These are phyloP conservation scores for Cyamopsis tetragonoloba DNA, from an alignment of 306 rosid species.

Conservation along the genomic window DNA sequence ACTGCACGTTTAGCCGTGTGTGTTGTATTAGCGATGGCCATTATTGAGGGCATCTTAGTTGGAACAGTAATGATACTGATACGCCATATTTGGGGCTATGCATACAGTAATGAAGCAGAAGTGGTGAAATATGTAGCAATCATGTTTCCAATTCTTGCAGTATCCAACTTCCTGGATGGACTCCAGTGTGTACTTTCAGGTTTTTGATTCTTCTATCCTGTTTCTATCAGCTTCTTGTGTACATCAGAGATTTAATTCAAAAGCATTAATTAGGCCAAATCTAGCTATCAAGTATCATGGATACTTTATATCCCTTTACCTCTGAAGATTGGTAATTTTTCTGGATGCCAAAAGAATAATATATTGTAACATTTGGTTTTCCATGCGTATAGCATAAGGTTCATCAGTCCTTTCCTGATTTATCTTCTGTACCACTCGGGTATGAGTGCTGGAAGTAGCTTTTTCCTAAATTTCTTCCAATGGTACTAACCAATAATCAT, in stretches of 20 bases:
- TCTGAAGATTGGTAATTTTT: too few species aligned
- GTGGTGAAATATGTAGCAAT: constrained; percentile 47
- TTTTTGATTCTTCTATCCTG: not conserved
- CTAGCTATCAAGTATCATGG: too few species aligned
- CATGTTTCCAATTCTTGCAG: constrained; percentile 65
- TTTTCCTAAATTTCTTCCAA: too few species aligned
- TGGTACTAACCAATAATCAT: too few species aligned
- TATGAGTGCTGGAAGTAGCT: too few species aligned
- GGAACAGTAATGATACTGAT: constrained; percentile 39
- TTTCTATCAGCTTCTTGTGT: not conserved
- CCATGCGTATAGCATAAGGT: not conserved
- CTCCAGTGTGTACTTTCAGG: constrained; percentile 68
- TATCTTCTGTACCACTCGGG: not conserved
- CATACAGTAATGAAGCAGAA: constrained; percentile 51
- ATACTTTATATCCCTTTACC: too few species aligned
- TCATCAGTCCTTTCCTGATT: too few species aligned
- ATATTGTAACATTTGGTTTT: not conserved
- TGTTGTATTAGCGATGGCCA: constrained; percentile 42
- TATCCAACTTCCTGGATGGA: constrained; percentile 51
- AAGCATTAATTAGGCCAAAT: too few species aligned
- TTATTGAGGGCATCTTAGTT: constrained; percentile 39
- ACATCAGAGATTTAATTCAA: not conserved
- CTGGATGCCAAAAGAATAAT: not conserved
- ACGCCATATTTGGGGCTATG: constrained; percentile 62
- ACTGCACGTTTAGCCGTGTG: constrained; percentile 51